These are phyloP conservation scores for Diversispora eburnea DNA, from an alignment of 192 early-diverging fungal genomes.

Conservation along the genomic window DNA sequence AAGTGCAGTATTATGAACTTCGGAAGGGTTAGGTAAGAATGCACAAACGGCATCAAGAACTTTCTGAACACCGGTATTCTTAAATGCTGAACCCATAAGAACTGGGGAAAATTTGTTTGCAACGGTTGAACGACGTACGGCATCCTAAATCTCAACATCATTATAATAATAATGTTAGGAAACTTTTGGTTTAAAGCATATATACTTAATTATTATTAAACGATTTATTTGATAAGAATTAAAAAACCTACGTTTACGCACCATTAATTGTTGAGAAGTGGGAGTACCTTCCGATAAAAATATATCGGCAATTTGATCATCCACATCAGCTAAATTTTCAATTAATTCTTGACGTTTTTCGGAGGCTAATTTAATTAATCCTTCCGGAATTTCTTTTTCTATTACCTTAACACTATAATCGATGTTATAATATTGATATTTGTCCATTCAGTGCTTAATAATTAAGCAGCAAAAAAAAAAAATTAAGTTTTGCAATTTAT, in stretches of 20 bases:
- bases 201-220: background rate
- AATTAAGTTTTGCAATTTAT: conserved; percentile 12
- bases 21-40: conserved; percentile 70
- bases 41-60: conserved; percentile 66
- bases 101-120: conserved; percentile 79
- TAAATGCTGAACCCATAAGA: conserved; percentile 81
- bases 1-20: conserved; percentile 71
- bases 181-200: background rate
- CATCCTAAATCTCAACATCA: conserved; percentile 36
- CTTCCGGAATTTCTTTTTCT: conserved; percentile 66
- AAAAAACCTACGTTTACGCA: conserved; percentile 8
- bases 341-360: conserved; percentile 74
- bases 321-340: conserved; percentile 75
- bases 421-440: no score
- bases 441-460: no score
- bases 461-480: background rate
- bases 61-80: conserved; percentile 79
- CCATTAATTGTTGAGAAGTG: conserved; percentile 61
- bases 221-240: background rate
- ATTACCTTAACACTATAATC: conserved; percentile 61
- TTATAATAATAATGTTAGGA: background rate
- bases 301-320: conserved; percentile 79
- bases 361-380: conserved; percentile 57
- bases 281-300: conserved; percentile 75
- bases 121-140: conserved; percentile 77